Evolutionary conservation across 257 asterid genomes (phyloP).

Genomic region (Gentiana dahurica): DNA sequence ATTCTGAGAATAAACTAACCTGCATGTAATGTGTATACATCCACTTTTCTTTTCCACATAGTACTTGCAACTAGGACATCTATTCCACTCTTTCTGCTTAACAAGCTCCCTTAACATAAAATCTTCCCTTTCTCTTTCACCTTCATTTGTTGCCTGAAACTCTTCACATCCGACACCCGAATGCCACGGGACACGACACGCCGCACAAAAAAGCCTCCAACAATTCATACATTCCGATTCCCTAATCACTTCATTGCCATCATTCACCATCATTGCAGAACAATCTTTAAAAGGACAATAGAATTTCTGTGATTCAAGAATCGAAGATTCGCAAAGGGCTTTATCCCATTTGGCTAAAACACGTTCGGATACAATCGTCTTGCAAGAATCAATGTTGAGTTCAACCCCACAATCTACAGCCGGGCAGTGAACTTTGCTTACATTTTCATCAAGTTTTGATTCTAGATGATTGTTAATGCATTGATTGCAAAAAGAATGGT

Average conservation of each 20-base stretch:
- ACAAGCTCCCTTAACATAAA: conserved; percentile 13
- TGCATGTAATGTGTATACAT: conserved; percentile 16
- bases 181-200: conserved; percentile 20
- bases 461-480: conserved; percentile 37
- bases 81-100: conserved; percentile 9
- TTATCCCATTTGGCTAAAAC: conserved; percentile 24
- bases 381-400: conserved; percentile 22
- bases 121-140: conserved; percentile 16
- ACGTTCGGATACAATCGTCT: conserved; percentile 11
- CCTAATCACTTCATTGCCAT: conserved; percentile 2
- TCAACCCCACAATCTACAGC: conserved; percentile 25
- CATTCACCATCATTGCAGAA: conserved; percentile 16
- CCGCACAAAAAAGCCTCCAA: conserved; percentile 15
- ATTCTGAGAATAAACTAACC: conserved; percentile 11
- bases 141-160: conserved; percentile 9
- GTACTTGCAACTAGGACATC: conserved; percentile 19
- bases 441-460: conserved; percentile 6
- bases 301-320: conserved; percentile 22
- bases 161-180: conserved; percentile 12
- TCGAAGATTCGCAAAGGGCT: conserved; percentile 25
- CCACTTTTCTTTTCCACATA: conserved; percentile 18
- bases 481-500: conserved; percentile 32
- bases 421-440: conserved; percentile 33
- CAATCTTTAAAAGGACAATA: conserved; percentile 26
- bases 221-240: conserved; percentile 17